Evolutionary conservation across 371 early-diverging fungal species (phyloP).

Genomic region (Chytridium lagenaria): DNA sequence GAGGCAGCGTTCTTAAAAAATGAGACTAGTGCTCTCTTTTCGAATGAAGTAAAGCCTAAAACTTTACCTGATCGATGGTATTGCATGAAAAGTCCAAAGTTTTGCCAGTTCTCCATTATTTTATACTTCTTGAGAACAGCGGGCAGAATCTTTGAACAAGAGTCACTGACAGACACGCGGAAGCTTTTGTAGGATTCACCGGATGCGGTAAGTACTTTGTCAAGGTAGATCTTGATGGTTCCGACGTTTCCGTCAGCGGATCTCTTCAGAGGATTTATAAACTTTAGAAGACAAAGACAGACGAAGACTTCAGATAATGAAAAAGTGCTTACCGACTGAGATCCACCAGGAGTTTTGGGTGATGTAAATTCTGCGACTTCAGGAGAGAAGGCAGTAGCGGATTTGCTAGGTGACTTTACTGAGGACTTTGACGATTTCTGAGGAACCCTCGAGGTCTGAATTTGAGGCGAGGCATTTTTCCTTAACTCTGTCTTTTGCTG

Average conservation of each 20-base stretch:
- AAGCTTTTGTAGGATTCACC: conserved; percentile 86
- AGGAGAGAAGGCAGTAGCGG: conserved; percentile 7
- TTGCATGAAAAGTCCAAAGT: conserved; percentile 26
- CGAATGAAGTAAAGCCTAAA: too few relatives aligned
- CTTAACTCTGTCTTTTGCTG: conserved; percentile 29
- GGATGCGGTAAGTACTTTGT: conserved; percentile 70
- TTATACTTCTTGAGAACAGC: conserved; percentile 91
- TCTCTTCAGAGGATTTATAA: neutral
- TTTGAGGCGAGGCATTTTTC: conserved; percentile 22
- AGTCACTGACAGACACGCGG: conserved; percentile 79
- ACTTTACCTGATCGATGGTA: conserved; percentile 25
- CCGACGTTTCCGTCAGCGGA: conserved; percentile 61
- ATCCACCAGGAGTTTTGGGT: conserved; percentile 1
- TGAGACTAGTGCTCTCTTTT: too few relatives aligned
- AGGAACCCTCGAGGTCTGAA: conserved; percentile 2
- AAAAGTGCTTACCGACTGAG: conserved; percentile 9
- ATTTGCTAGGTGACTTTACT: neutral
- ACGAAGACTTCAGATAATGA: neutral
- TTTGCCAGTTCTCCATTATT: conserved; percentile 82
- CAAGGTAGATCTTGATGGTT: conserved; percentile 77
- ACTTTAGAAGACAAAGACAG: neutral
- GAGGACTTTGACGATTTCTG: conserved; percentile 4
- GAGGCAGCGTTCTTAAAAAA: conserved; percentile 69
- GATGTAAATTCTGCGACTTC: conserved; percentile 15
- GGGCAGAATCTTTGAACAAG: conserved; percentile 84